Evolutionary conservation across 140 eudicot species (phyloP).

Genomic region (Cichorium intybus): DNA sequence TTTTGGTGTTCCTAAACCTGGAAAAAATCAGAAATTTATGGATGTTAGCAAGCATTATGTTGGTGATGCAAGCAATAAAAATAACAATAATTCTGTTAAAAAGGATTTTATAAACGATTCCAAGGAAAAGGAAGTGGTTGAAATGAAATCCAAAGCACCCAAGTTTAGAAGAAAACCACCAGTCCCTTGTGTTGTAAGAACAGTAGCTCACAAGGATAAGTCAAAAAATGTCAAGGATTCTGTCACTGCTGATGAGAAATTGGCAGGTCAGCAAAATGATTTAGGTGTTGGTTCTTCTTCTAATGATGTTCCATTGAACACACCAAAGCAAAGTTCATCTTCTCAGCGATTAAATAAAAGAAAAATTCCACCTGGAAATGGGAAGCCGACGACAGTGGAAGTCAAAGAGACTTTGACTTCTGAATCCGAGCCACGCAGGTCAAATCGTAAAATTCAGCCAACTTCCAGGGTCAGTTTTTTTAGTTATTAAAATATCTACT

Average conservation of each 20-base stretch:
- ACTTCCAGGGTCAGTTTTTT: conserved; percentile 68
- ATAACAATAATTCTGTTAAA: conserved; percentile 44
- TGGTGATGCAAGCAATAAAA: conserved; percentile 40
- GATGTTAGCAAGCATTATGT: conserved; percentile 82
- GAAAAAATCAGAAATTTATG: conserved; percentile 85
- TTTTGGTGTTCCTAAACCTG: conserved; percentile 89
- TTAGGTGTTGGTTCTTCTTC: conserved; percentile 37
- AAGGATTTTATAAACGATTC: conserved; percentile 30
- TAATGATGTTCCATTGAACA: conserved; percentile 23
- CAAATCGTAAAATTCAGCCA: conserved; percentile 89
- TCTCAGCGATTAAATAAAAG: conserved; percentile 50
- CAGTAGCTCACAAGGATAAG: conserved; percentile 46
- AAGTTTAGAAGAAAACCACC: conserved; percentile 53
- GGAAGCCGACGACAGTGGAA: conserved; percentile 41
- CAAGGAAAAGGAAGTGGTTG: conserved; percentile 53
- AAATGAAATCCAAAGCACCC: conserved; percentile 33
- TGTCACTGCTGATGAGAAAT: conserved; percentile 40
- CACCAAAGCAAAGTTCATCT: conserved; percentile 36
- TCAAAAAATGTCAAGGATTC: conserved; percentile 38
- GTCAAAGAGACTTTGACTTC: conserved; percentile 40
- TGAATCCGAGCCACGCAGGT: conserved; percentile 75
- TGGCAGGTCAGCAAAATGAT: conserved; percentile 35
- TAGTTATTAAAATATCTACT: neutral
- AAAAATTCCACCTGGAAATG: conserved; percentile 39
- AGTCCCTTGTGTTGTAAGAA: conserved; percentile 37